Evolutionary conservation across 2,329 filamentous ascomycete species (phyloP).

Genomic region (Colletotrichum chrysophilum): DNA sequence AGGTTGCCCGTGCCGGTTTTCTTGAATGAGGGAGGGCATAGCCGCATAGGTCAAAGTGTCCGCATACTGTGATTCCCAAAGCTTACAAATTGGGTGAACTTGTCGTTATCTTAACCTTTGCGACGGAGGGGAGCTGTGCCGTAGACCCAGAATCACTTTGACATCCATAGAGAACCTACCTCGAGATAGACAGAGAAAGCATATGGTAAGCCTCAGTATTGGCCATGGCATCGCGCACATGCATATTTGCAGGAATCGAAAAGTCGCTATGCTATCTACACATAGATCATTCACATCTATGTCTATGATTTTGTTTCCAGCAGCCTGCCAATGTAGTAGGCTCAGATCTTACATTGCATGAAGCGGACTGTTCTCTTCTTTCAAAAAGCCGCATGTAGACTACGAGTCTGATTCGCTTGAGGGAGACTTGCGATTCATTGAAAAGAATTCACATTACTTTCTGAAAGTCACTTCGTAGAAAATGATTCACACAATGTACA

Average conservation of each 20-base stretch:
- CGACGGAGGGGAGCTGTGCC: neutral
- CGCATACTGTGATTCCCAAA: neutral
- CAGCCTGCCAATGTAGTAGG: neutral
- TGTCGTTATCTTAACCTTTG: accelerated
- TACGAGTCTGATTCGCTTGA: neutral
- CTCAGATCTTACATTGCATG: neutral
- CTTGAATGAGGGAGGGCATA: neutral
- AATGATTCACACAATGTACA: accelerated
- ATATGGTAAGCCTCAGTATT: neutral
- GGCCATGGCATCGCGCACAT: accelerated
- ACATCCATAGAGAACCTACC: neutral
- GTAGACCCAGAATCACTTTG: neutral
- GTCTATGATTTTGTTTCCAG: too few relatives aligned
- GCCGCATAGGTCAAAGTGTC: neutral
- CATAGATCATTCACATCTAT: neutral
- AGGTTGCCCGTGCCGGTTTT: neutral
- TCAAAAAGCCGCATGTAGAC: neutral
- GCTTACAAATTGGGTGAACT: neutral
- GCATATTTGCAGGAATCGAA: neutral
- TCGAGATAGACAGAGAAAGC: neutral
- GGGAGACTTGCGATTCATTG: accelerated
- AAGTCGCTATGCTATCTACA: neutral
- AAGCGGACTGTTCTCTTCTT: neutral
- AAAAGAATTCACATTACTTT: neutral
- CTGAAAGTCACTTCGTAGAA: neutral